Percentiles rank a stretch among this genome's conserved stretches.
These are phyloP conservation scores for Candida tetrigidarum DNA, from an alignment of 1,139 yeast species.

Conservation along the genomic window DNA sequence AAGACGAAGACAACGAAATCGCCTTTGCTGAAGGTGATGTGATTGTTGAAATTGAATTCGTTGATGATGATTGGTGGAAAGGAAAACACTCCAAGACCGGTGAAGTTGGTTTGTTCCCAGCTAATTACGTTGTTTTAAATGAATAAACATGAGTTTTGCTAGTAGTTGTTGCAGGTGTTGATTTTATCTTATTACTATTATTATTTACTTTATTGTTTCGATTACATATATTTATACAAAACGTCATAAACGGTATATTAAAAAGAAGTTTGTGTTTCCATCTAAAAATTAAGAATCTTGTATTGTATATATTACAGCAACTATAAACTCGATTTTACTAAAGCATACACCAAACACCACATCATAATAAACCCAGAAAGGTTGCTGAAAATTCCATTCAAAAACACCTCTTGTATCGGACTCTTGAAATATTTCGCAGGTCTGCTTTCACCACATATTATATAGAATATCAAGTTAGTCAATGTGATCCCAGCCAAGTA, in stretches of 20 bases:
- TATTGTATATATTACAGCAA: background rate
- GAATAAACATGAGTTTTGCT: no score
- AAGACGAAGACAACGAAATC: slow-evolving; percentile 85
- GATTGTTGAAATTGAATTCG: slow-evolving; percentile 82
- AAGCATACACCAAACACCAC: slow-evolving; percentile 83
- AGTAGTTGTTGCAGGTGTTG: no score
- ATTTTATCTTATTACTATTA: background rate
- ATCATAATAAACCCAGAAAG: slow-evolving; percentile 76
- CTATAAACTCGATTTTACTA: slow-evolving; percentile 37
- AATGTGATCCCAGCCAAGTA: slow-evolving; percentile 54
- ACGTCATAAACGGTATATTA: background rate
- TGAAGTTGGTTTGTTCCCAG: slow-evolving; percentile 85
- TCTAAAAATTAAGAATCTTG: background rate
- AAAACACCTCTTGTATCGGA: slow-evolving; percentile 60
- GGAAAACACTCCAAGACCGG: slow-evolving; percentile 72
- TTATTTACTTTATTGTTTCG: background rate
- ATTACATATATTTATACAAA: background rate
- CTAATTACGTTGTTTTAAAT: slow-evolving; percentile 70
- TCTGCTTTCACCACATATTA: slow-evolving; percentile 43
- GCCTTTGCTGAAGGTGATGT: slow-evolving; percentile 81
- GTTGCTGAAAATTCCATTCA: slow-evolving; percentile 59
- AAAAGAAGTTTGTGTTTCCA: background rate
- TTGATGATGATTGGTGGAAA: slow-evolving; percentile 97
- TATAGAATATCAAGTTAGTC: slow-evolving; percentile 46
- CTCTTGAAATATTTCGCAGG: slow-evolving; percentile 53